Base-by-base conservation (phyloP, 2,329 filamentous ascomycete genomes). In the Chalaropsis ovoidea region DNA sequence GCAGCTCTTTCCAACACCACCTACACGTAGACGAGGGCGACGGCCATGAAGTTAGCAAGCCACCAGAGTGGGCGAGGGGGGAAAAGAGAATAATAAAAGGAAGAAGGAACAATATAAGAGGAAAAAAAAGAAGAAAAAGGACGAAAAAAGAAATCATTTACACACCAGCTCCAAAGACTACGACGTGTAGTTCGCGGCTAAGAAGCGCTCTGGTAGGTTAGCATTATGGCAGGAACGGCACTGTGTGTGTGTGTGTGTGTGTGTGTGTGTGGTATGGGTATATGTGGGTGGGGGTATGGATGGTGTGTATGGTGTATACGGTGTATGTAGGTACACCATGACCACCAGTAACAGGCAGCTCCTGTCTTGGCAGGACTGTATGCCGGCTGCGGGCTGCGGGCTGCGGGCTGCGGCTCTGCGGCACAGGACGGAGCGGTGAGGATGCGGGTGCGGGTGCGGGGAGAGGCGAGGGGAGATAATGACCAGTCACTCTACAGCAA, bases 1-100 rank as follows among this genome's bases (percentile, higher is more conserved):
- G 80, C 90, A 95, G 75, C 90, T 95, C 77, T 95, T 95, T 69
- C 90, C 90, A 73, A 95, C 90, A 75, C 90, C 90, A 77, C 90
- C 88, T 90, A 56, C 2, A 75, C 65, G 8, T 13, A 19, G 10
- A n/a, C 1, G 22, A 13, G 67, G 65, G 67, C 67, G 65, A 56
- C 17, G 52, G 24, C 52, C 22, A 31, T 24, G 24, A 31, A 0
- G 47, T 49, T 24, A 49, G 47, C 47, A 49, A 43, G 17, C 13
- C 42, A 43, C 13, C 42, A n/a, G 17, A 43, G 42, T n/a, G 2
- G 6, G 11, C 7, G 13, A 10, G 24, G 13, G 27, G 31, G 15
- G 13, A 17, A 4, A 31, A 11, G 17, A 10, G 11, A 31, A 5
- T 5, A 56, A 56, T 27, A 35, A 56, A 56, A 35, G 10, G 10